These are phyloP conservation scores for Picocystis sp. DNA, from an alignment of 163 green algal genomes.

Conservation along the genomic window DNA sequence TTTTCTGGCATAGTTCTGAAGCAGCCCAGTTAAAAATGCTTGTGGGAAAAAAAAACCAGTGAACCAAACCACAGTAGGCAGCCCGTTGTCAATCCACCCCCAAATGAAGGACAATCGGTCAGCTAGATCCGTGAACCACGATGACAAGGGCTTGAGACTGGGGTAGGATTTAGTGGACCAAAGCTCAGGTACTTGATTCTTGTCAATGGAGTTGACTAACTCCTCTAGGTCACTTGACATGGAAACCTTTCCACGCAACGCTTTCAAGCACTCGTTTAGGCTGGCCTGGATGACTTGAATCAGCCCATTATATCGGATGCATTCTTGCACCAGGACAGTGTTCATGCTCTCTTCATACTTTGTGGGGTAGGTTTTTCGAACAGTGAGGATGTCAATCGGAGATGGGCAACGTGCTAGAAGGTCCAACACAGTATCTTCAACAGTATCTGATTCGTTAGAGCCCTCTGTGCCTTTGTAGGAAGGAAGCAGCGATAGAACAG, in stretches of 20 bases:
- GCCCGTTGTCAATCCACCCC: constrained; percentile 35
- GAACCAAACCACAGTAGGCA: constrained; percentile 56
- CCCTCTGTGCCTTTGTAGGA: constrained; percentile 18
- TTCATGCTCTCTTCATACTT: constrained; percentile 67
- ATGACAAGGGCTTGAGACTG: constrained; percentile 55
- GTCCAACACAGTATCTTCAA: constrained; percentile 16
- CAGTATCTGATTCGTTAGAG: constrained; percentile 21
- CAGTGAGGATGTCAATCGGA: constrained; percentile 39
- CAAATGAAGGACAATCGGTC: constrained; percentile 46
- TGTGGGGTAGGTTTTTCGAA: constrained; percentile 39
- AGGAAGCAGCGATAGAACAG: constrained; percentile 49
- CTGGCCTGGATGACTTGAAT: constrained; percentile 36
- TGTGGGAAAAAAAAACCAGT: constrained; percentile 72
- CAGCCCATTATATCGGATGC: constrained; percentile 61
- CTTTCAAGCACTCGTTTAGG: constrained; percentile 41
- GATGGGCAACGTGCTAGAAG: constrained; percentile 31
- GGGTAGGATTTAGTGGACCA: constrained; percentile 62
- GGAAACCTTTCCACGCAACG: constrained; percentile 55
- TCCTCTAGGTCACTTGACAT: constrained; percentile 59
- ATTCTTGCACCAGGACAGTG: constrained; percentile 67
- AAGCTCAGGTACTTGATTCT: constrained; percentile 64
- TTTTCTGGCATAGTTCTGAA: constrained; percentile 69
- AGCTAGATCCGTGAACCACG: constrained; percentile 52
- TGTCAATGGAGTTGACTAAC: constrained; percentile 43
- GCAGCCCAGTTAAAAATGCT: constrained; percentile 60